Evolutionary conservation across 805 yeast genomes (phyloP), one percentile per base, ranked within the genome.

Genomic region (Metschnikowia baotianmanensis): DNA sequence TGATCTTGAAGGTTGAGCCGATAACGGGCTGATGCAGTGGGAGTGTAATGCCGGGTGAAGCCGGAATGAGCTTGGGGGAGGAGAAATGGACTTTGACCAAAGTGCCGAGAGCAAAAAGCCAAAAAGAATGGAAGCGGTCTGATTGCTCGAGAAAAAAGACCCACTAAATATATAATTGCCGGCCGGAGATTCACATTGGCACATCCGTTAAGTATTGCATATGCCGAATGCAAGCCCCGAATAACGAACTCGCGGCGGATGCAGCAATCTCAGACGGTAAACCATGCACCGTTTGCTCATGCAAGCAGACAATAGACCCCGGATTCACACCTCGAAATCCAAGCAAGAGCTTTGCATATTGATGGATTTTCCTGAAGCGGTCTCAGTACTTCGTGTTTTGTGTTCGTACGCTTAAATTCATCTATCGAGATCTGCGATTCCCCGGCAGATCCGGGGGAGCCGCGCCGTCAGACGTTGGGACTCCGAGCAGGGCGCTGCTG

Each of bases 201-300:
- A 25, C n/a, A 7, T 12, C 25, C 15, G 5, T 16, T 15, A 15
- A 17, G 21, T 28, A 25, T 19, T 39, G 43, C 38, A 29, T 24
- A 39, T 13, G 38, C 38, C 34, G 43, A 34, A n/a, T 17, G 29
- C 16, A 34, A 13, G 29, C 21, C 22, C 36, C 28, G 31, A 39
- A 30, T 29, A 23, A 28, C 43, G 43, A 16, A 33, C 23, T 34
- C 34, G 22, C 38, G 25, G 38, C 35, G 38, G 18, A 34, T 27
- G 6, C 22, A 39, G 38, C 35, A 34, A 34, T 30, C 19, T 16
- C 3, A 30, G 43, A 38, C 43, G 43, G 35, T 18, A 10, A 24
- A 15, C 26, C 26, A 31, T 38, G 41, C 41, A 38, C 19, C 12
- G 19, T 28, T 15, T 31, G 31, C 22, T 10, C 13, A 38, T 31